A percentile compares a stretch with the other conserved stretches of the same genome.
phyloP scores from a whole-genome alignment of 1,284 basidiomycete genomes.

The Malassezia vespertilionis region DNA sequence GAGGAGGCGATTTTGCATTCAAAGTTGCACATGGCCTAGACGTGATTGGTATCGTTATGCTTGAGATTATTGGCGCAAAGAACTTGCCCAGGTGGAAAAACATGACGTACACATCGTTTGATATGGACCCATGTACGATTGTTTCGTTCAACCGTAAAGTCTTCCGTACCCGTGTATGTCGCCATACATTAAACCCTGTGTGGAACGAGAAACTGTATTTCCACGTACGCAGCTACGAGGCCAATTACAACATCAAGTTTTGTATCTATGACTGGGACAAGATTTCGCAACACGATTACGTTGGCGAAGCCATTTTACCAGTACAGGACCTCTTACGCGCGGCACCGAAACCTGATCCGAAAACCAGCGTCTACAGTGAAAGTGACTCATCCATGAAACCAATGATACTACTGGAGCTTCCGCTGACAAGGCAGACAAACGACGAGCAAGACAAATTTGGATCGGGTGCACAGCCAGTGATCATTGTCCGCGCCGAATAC shows the following conservation, averaged over 20 bases:
- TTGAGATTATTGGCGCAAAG: conserved; percentile 61
- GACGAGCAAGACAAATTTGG: conserved; percentile 32
- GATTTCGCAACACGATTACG: conserved; percentile 40
- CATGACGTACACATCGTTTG: conserved; percentile 58
- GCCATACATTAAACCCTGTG: conserved; percentile 61
- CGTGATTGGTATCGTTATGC: conserved; percentile 83
- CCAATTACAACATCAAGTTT: conserved; percentile 47
- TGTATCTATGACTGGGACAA: conserved; percentile 45
- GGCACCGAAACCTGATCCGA: conserved; percentile 28
- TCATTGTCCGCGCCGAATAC: conserved; percentile 65
- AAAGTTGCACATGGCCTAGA: conserved; percentile 57
- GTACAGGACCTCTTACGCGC: conserved; percentile 27
- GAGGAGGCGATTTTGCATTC: conserved; percentile 48
- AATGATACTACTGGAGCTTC: conserved; percentile 15
- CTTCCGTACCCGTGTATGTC: conserved; percentile 65
- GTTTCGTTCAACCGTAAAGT: conserved; percentile 93
- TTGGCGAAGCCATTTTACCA: conserved; percentile 26
- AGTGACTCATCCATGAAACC: neutral
- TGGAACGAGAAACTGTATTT: conserved; percentile 96
- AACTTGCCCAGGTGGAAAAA: conserved; percentile 80
- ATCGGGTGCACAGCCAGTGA: conserved; percentile 13
- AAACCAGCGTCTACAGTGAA: conserved; percentile 29
- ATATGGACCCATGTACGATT: conserved; percentile 96
- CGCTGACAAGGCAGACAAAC: conserved; percentile 22
- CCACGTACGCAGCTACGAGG: conserved; percentile 81